These are phyloP conservation scores for Malania oleifera DNA, from an alignment of 164 flowering plant genomes.

Conservation along the genomic window DNA sequence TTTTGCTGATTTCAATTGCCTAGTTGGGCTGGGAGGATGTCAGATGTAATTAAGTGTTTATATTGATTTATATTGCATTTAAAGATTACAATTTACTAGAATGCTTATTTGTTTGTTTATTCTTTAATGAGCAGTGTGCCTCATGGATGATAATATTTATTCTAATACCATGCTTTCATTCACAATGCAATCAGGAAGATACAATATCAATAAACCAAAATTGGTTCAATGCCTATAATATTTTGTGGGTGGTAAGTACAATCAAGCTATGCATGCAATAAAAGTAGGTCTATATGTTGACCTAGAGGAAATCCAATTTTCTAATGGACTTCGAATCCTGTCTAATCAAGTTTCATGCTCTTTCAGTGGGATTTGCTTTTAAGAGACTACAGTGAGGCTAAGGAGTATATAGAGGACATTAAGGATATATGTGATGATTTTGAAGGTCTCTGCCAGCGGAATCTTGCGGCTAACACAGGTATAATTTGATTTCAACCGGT, in stretches of 20 bases:
- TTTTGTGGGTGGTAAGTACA: slow-evolving; percentile 79
- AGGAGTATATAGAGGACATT: slow-evolving; percentile 82
- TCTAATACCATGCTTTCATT: not conserved
- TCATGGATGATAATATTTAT: not conserved
- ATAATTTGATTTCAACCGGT: not conserved
- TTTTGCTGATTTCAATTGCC: too few species aligned
- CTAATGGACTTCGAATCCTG: not conserved
- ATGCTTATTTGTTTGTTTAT: not conserved
- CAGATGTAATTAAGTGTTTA: too few species aligned
- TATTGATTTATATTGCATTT: too few species aligned
- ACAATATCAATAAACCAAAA: slow-evolving; percentile 92
- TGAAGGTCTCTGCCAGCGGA: slow-evolving; percentile 93
- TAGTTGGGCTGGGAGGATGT: too few species aligned
- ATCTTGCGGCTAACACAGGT: slow-evolving; percentile 97
- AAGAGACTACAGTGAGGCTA: slow-evolving; percentile 82
- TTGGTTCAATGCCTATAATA: slow-evolving; percentile 87
- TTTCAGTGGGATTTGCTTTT: slow-evolving; percentile 76
- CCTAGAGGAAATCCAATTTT: not conserved
- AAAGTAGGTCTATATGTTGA: not conserved
- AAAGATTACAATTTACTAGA: too few species aligned
- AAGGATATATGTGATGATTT: slow-evolving; percentile 91
- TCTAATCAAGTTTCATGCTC: slow-evolving; percentile 4
- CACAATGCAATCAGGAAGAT: slow-evolving; percentile 54
- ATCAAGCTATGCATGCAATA: slow-evolving; percentile 6
- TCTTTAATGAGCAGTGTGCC: not conserved